phyloP scores from a whole-genome alignment of 768 basidiomycete species.

The Lentinula guzmanii region DNA sequence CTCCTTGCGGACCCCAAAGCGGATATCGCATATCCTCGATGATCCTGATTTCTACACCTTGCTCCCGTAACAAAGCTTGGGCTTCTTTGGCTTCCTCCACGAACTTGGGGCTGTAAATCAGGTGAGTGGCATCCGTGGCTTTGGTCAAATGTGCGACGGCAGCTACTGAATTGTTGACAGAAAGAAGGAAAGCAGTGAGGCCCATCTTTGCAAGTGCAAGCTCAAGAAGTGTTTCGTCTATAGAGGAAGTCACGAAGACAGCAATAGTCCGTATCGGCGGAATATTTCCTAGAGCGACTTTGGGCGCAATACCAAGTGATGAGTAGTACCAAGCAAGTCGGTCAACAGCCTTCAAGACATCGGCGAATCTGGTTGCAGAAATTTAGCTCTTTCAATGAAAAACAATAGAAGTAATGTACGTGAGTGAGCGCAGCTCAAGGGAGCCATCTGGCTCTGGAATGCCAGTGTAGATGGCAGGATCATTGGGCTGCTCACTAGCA shows the following conservation, averaged over 20 bases:
- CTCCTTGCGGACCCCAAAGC: constrained; percentile 32
- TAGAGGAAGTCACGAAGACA: constrained; percentile 30
- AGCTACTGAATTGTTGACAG: constrained; percentile 39
- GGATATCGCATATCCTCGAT: constrained; percentile 30
- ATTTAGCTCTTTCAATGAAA: not conserved
- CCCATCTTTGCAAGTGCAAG: constrained; percentile 35
- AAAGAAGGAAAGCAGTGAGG: constrained; percentile 29
- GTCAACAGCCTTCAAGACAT: constrained; percentile 19
- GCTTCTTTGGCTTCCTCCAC: constrained; percentile 25
- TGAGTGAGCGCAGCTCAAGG: constrained; percentile 11
- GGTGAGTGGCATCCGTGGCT: constrained; percentile 26
- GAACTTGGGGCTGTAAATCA: constrained; percentile 35
- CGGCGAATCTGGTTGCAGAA: constrained; percentile 6
- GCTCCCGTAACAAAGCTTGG: constrained; percentile 16
- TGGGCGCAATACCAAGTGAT: constrained; percentile 17
- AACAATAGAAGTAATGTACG: constrained; percentile 4
- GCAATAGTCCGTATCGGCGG: constrained; percentile 28
- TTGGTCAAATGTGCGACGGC: constrained; percentile 38
- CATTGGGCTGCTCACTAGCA: constrained; percentile 15
- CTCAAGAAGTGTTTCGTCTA: constrained; percentile 35
- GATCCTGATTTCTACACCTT: constrained; percentile 15
- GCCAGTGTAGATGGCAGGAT: constrained; percentile 18
- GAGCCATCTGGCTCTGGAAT: constrained; percentile 10
- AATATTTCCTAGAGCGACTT: constrained; percentile 13
- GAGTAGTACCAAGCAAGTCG: constrained; percentile 24